These are phyloP conservation scores for Pseudocercospora pini-densiflorae DNA, from an alignment of 2,329 filamentous ascomycete genomes.

Conservation along the genomic window DNA sequence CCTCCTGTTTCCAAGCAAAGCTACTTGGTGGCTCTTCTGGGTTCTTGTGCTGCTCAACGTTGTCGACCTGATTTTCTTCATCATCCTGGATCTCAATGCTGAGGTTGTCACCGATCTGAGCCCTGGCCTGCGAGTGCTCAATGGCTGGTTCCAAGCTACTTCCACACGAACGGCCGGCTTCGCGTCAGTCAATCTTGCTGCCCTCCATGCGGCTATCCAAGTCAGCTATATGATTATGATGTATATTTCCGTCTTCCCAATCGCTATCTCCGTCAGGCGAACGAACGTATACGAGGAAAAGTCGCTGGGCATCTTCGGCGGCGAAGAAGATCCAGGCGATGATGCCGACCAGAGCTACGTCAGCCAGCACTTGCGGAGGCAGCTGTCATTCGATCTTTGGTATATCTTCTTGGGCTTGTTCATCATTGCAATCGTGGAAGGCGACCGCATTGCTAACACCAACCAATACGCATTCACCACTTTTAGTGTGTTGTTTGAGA, in stretches of 20 bases:
- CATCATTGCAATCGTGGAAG: slow-evolving; percentile 88
- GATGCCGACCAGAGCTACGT: slow-evolving; percentile 78
- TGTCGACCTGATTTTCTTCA: slow-evolving; percentile 86
- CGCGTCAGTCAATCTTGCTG: slow-evolving; percentile 74
- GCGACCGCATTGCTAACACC: slow-evolving; percentile 66
- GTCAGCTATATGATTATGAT: slow-evolving; percentile 98
- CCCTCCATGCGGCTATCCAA: slow-evolving; percentile 87
- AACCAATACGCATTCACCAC: slow-evolving; percentile 59
- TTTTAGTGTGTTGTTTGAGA: slow-evolving; percentile 73
- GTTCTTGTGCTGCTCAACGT: slow-evolving; percentile 82
- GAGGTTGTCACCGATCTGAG: slow-evolving; percentile 69
- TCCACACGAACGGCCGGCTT: slow-evolving; percentile 92
- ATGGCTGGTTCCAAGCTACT: slow-evolving; percentile 87
- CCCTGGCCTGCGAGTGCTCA: slow-evolving; percentile 75
- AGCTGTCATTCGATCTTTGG: slow-evolving; percentile 97
- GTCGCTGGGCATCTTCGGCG: slow-evolving; percentile 73
- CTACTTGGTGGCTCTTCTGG: slow-evolving; percentile 95
- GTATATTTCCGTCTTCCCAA: slow-evolving; percentile 98
- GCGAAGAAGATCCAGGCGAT: slow-evolving; percentile 55
- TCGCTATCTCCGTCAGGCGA: slow-evolving; percentile 89
- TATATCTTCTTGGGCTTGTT: slow-evolving; percentile 95
- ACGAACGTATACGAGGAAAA: slow-evolving; percentile 98
- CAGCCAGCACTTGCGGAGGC: slow-evolving; percentile 85
- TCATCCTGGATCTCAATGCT: slow-evolving; percentile 85
- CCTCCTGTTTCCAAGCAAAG: slow-evolving; percentile 83